A percentile compares a stretch with the other conserved stretches of the same genome.
phyloP scores from a whole-genome alignment of 176 grass and related monocot species.

The Canna indica region DNA sequence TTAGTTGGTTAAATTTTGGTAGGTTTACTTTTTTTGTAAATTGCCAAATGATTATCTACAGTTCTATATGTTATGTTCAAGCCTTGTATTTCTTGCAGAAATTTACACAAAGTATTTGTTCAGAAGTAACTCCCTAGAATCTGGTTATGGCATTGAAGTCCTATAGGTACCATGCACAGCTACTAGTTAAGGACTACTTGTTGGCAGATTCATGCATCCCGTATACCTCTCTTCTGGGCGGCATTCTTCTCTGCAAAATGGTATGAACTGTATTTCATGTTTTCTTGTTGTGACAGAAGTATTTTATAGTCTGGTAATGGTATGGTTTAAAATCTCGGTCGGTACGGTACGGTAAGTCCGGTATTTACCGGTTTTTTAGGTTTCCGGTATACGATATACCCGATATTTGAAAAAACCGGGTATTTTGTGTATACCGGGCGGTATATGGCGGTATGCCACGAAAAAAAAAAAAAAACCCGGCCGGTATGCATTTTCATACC shows the following conservation, averaged over 20 bases:
- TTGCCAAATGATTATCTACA: neutral
- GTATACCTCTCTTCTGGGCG: conserved; percentile 63
- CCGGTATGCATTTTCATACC: too few species aligned
- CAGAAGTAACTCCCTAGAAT: neutral
- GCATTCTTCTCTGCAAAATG: conserved; percentile 89
- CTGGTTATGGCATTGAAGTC: conserved; percentile 46
- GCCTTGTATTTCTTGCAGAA: neutral
- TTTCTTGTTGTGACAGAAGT: neutral
- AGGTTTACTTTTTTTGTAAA: neutral
- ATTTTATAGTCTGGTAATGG: neutral
- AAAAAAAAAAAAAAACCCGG: too few species aligned
- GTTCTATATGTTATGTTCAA: neutral
- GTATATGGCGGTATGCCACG: too few species aligned
- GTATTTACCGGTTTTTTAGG: too few species aligned
- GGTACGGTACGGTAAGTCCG: too few species aligned
- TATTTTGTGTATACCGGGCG: too few species aligned
- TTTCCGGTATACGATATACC: too few species aligned
- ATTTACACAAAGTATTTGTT: neutral
- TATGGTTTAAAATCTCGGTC: too few species aligned
- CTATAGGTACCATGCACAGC: conserved; percentile 61
- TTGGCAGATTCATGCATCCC: conserved; percentile 61
- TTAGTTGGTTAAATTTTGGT: neutral
- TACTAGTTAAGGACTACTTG: conserved; percentile 71
- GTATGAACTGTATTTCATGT: conserved; percentile 18
- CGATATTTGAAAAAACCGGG: too few species aligned